Evolutionary conservation across 169 alveolate species (phyloP).

Genomic region (Eimeria acervulina): DNA sequence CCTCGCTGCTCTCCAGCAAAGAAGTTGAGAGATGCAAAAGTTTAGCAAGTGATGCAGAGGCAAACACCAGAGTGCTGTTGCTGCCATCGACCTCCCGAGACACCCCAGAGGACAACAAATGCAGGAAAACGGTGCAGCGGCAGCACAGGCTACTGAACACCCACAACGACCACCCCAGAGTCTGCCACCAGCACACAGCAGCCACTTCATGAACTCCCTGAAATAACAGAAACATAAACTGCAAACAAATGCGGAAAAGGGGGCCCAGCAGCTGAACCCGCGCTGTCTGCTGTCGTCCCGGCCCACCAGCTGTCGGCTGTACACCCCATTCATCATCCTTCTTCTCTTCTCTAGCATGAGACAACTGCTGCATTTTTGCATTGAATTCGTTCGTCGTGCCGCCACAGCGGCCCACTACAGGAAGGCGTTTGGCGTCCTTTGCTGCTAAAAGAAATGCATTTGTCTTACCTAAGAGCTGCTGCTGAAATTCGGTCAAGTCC

Average conservation of each 20-base stretch:
- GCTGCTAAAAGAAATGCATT: not conserved
- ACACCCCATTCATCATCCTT: not conserved
- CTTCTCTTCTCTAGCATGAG: not conserved
- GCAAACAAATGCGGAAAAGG: not conserved
- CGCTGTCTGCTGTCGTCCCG: too few relatives aligned
- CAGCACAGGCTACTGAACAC: not conserved
- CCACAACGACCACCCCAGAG: not conserved
- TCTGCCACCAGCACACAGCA: slow-evolving; percentile 7
- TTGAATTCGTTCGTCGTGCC: not conserved
- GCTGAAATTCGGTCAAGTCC: not conserved
- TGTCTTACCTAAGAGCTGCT: not conserved
- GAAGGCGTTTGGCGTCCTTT: not conserved
- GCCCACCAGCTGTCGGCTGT: not conserved
- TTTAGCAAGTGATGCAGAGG: not conserved
- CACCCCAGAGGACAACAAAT: not conserved
- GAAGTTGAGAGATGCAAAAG: not conserved
- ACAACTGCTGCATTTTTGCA: not conserved
- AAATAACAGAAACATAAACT: not conserved
- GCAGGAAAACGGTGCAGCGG: slow-evolving; percentile 18
- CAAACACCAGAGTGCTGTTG: not conserved
- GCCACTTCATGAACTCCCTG: not conserved
- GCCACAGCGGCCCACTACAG: not conserved
- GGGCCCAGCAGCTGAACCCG: not conserved
- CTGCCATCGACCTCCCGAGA: not conserved
- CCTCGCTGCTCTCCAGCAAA: not conserved